phyloP scores from a whole-genome alignment of 1,284 basidiomycete genomes.

The Ceratobasidium sp. region DNA sequence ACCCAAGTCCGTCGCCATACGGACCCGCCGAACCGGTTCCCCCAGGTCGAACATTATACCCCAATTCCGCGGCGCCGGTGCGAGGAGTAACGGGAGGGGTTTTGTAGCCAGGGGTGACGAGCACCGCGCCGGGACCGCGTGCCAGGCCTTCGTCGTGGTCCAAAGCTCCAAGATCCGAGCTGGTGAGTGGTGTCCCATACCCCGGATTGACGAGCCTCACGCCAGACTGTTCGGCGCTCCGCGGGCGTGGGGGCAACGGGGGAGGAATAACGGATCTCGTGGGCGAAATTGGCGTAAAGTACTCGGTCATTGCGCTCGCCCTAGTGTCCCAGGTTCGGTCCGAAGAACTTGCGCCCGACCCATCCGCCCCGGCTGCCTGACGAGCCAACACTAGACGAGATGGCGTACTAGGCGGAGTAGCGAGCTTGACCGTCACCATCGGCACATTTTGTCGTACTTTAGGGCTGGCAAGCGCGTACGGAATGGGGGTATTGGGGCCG shows the following conservation, averaged over 20 bases:
- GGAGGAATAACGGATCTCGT: conserved; percentile 19
- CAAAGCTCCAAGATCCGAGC: background rate
- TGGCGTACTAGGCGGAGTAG: conserved; percentile 25
- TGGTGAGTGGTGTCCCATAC: background rate
- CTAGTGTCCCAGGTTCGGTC: background rate
- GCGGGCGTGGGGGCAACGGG: conserved; percentile 27
- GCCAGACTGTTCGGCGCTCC: background rate
- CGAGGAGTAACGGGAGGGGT: conserved; percentile 34
- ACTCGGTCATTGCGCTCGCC: conserved; percentile 17
- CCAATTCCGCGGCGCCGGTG: conserved; percentile 22
- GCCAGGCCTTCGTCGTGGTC: too few relatives aligned
- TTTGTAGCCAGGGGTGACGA: background rate
- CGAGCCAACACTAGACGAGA: background rate
- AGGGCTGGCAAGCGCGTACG: conserved; percentile 35
- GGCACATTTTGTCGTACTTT: conserved; percentile 13
- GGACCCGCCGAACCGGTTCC: conserved; percentile 6
- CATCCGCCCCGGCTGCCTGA: background rate
- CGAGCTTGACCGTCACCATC: conserved; percentile 14
- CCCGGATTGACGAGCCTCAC: background rate
- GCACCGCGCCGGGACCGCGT: background rate
- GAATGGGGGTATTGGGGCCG: background rate
- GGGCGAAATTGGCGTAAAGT: conserved; percentile 29
- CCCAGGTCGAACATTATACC: conserved; percentile 17
- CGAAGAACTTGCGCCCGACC: background rate
- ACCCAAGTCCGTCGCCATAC: conserved; percentile 35